Base-by-base conservation (phyloP, 2,329 filamentous ascomycete genomes). In the Pseudogymnoascus sp. region DNA sequence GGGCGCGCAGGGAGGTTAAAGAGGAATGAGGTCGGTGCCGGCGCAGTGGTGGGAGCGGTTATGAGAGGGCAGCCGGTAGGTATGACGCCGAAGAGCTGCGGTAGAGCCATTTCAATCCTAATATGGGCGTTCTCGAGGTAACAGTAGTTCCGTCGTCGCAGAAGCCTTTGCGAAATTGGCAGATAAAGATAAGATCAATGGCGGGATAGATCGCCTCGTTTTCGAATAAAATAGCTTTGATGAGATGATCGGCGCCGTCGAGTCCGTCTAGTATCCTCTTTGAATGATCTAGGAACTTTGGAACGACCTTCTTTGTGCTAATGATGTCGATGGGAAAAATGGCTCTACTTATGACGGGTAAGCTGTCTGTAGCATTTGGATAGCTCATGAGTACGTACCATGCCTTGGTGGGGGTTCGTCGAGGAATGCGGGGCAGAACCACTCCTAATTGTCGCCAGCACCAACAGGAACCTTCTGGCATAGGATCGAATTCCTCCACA, bases 41-140 rank as follows among this genome's bases (percentile, higher is more conserved):
- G 84, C 1, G 78, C 74, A n/a, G 80, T 79, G 31, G 81, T 77
- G 0, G 85, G 84, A 1, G 75, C 72, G 1, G 80, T 83, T 64
- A 87, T 78, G 61, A 86, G 77, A 1, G 83, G 80, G 65, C 82
- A 82, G 64, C 84, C 84, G 23, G 85, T 81, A 11, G 85, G 84
- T 64, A 88, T 78, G 68, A 87, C 78, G 71, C 84, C 84, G 70
- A 87, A 85, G 66, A 82, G 78, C 65, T 71, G 65, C 15, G 64
- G 65, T 28, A 50, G 35, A 26, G 63, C 28, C 63, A 65, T 66
- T 57, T 15, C 35, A 33, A 57, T 31, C 26, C 11, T 57, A 21
- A 33, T 57, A 57, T 57, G 11, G 42, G 50, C 17, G 50, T 35
- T 33, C 50, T 57, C 21, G 50, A 33, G 50, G 17, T 19, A 11